Evolutionary conservation across 305 asterid genomes (phyloP).

Genomic region (Rubia peregrina): DNA sequence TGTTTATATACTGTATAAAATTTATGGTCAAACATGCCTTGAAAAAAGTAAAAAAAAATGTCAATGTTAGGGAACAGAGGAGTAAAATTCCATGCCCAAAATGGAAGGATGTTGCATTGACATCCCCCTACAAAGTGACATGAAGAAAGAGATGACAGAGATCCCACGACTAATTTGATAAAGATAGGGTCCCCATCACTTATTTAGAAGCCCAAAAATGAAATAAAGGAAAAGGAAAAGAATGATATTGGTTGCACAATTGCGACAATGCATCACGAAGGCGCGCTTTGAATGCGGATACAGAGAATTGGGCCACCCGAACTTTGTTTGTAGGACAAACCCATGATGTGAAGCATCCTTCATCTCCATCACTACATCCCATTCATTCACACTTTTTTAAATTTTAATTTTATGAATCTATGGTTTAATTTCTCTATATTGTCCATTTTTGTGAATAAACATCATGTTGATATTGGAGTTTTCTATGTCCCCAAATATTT

Average conservation of each 20-base stretch:
- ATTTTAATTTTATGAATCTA: too few species aligned
- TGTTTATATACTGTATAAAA: too few species aligned
- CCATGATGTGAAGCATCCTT: conserved; percentile 45
- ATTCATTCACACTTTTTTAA: not conserved
- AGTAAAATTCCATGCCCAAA: conserved; percentile 12
- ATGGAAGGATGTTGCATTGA: conserved; percentile 20
- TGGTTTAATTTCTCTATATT: not conserved
- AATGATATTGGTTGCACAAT: not conserved
- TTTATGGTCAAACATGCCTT: too few species aligned
- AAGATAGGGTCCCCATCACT: conserved; percentile 31
- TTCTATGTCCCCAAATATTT: too few species aligned
- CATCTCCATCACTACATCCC: conserved; percentile 12
- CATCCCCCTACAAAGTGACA: conserved; percentile 40
- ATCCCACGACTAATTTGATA: conserved; percentile 23
- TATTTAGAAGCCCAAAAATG: not conserved
- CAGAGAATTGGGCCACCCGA: conserved; percentile 59
- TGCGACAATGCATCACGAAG: conserved; percentile 32
- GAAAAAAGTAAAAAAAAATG: too few species aligned
- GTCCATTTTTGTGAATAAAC: too few species aligned
- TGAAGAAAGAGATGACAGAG: conserved; percentile 33
- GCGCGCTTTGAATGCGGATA: conserved; percentile 85
- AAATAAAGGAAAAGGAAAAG: not conserved
- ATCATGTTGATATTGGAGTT: too few species aligned
- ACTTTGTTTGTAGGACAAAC: conserved; percentile 47
- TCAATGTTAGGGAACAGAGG: too few species aligned